Base-by-base conservation (phyloP, 169 alveolate genomes). In the Plasmodium vinckei region DNA sequence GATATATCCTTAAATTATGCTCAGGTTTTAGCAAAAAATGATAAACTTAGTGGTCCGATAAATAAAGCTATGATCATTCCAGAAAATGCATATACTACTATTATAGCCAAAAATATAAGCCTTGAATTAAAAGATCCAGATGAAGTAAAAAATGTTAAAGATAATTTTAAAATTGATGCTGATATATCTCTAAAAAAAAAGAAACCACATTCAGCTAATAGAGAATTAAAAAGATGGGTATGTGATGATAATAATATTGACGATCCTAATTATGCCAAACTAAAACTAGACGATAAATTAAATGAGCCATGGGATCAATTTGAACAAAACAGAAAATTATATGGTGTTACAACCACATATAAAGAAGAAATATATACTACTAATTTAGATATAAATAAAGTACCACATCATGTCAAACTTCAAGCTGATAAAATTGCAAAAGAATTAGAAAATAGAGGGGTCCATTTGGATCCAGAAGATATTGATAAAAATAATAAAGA, bases 291-390 rank as follows among this genome's bases (percentile, higher is more conserved):
- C 21, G 67, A 77, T 33, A 65, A 77, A 13, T 51, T 64, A 68
- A 77, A 77, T 64, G 89, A 77, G n/a, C 89, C 89, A 44, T 77
- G 89, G 89, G 89, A 77, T 15, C 89, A 77, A 23, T 77, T 77
- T 57, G 89, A 77, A 53, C 89, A 77, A 42, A 77, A 77, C 27
- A 77, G 89, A 68, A 77, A 77, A 57, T 64, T 77, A 56, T 77
- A 77, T 53, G 89, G 89, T 7, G 89, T 77, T 19, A 77, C 89
- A 21, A 77, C 70, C 15, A 77, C 89, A 23, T 93, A 90, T 72
- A 92, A 93, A 72, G 96, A 93, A 72, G 92, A 92, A 51, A 54
- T 93, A 27, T 93, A 93, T 87, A 93, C 96, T 39, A 93, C 96
- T 23, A 86, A 92, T 33, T 86, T 93, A 39, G 92, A 93, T 44